Conservation (phyloP, 2,329 filamentous ascomycete species). For the Sclerotinia trifoliorum region DNA sequence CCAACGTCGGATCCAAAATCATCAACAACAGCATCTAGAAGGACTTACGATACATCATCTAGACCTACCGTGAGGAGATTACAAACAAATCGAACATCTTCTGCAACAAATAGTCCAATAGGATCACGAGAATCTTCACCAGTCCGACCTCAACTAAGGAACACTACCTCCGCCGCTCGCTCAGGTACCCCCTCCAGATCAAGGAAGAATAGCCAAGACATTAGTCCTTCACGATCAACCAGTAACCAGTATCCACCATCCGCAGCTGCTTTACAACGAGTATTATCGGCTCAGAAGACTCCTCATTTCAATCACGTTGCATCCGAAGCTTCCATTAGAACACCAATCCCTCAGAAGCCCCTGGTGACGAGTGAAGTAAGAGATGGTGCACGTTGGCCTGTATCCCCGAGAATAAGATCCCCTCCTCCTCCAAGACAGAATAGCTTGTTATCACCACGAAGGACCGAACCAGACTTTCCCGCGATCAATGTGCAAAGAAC, state of each 20-base stretch:
- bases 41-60: conserved; percentile 31
- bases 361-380: conserved; percentile 49
- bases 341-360: conserved; percentile 64
- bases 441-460: conserved; percentile 47
- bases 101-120: conserved; percentile 46
- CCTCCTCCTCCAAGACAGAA: conserved; percentile 67
- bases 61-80: conserved; percentile 34
- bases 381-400: conserved; percentile 67
- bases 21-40: conserved; percentile 22
- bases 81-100: conserved; percentile 37
- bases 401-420: conserved; percentile 74
- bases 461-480: conserved; percentile 52
- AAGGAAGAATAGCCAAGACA: conserved; percentile 66
- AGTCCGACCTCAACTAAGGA: conserved; percentile 36
- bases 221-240: conserved; percentile 58
- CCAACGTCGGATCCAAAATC: conserved; percentile 14
- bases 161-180: conserved; percentile 31
- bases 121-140: conserved; percentile 52
- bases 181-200: conserved; percentile 48
- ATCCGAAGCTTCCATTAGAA: conserved; percentile 61
- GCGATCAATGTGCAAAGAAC: conserved; percentile 54
- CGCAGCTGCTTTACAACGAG: conserved; percentile 62
- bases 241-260: conserved; percentile 56
- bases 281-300: conserved; percentile 63
- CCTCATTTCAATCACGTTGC: conserved; percentile 62